Evolutionary conservation across 2,329 filamentous ascomycete species (phyloP).

Genomic region (Penicillium sp.): DNA sequence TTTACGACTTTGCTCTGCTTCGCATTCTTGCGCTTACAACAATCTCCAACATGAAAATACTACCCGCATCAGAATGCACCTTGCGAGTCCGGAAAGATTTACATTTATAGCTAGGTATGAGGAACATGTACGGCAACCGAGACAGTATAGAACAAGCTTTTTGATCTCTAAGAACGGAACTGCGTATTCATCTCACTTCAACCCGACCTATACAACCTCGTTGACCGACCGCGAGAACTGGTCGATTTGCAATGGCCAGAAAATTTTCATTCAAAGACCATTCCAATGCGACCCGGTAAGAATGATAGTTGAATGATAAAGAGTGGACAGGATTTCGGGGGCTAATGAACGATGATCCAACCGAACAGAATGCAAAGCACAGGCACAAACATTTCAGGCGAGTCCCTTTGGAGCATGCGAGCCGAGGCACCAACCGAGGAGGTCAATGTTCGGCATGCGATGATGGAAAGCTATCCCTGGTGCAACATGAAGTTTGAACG

Average conservation of each 20-base stretch:
- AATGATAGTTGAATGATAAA: neutral
- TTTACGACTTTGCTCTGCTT: neutral
- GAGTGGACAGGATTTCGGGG: slow-evolving; percentile 3
- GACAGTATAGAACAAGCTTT: slow-evolving; percentile 24
- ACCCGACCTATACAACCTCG: slow-evolving; percentile 15
- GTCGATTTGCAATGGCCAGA: slow-evolving; percentile 2
- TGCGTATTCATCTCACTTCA: slow-evolving; percentile 22
- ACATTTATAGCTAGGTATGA: neutral
- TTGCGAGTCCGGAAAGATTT: neutral
- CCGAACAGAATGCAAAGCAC: slow-evolving; percentile 15
- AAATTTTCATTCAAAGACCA: slow-evolving; percentile 3
- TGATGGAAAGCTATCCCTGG: neutral
- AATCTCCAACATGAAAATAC: neutral
- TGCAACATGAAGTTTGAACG: neutral
- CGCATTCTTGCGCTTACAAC: neutral
- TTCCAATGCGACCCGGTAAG: slow-evolving; percentile 12
- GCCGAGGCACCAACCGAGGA: slow-evolving; percentile 3
- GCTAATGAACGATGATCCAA: slow-evolving; percentile 11
- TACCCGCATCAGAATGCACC: neutral
- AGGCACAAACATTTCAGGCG: slow-evolving; percentile 10
- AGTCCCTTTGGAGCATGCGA: slow-evolving; percentile 4
- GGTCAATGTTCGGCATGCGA: neutral
- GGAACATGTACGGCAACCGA: neutral
- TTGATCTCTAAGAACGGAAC: slow-evolving; percentile 22
- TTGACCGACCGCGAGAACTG: slow-evolving; percentile 15